These are phyloP conservation scores for Vitis hybrid DNA, from an alignment of 177 flowering plant species.

Conservation along the genomic window DNA sequence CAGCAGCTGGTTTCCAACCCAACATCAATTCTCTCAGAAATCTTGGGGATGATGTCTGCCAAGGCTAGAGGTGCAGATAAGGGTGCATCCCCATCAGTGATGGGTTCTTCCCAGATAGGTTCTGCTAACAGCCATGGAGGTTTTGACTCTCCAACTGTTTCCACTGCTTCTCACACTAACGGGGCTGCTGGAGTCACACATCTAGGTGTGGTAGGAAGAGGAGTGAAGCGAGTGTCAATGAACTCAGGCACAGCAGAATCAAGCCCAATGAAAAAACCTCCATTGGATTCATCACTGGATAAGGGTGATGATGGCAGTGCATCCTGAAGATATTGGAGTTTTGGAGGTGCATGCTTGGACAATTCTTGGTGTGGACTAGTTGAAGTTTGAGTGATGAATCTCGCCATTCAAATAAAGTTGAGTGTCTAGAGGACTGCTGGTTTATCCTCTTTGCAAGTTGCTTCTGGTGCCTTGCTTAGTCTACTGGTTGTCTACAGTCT, in stretches of 20 bases:
- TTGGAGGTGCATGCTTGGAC: too few species aligned
- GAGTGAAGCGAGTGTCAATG: conserved; percentile 74
- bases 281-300: conserved; percentile 32
- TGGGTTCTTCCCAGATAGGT: conserved; percentile 60
- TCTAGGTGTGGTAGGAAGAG: conserved; percentile 97
- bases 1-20: conserved; percentile 67
- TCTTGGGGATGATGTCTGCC: conserved; percentile 52
- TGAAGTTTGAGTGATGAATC: too few species aligned
- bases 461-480: too few species aligned
- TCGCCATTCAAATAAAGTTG: too few species aligned
- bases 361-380: too few species aligned
- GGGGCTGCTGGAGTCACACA: conserved; percentile 65
- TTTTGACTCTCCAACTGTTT: conserved; percentile 61
- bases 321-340: conserved; percentile 25
- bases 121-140: conserved; percentile 31
- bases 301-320: conserved; percentile 33
- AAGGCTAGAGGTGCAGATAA: conserved; percentile 38
- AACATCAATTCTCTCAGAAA: conserved; percentile 60
- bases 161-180: conserved; percentile 62
- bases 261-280: conserved; percentile 51
- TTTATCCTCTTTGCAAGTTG: too few species aligned
- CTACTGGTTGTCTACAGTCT: too few species aligned
- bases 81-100: conserved; percentile 24
- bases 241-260: conserved; percentile 40
- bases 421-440: too few species aligned